These are phyloP conservation scores for Drechslera avenae DNA, from an alignment of 2,329 filamentous ascomycete genomes.

Conservation along the genomic window DNA sequence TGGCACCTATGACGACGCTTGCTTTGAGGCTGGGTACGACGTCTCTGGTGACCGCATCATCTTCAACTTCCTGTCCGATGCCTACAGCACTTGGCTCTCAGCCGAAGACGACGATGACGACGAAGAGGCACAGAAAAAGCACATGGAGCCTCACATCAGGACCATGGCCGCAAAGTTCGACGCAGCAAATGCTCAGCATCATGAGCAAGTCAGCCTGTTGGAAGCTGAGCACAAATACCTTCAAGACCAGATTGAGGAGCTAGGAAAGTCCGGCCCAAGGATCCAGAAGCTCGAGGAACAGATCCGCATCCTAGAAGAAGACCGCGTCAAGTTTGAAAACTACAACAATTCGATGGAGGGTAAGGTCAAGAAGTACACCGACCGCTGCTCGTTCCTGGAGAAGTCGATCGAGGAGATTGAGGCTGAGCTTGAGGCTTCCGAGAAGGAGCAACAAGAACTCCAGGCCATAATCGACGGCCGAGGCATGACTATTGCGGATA, in stretches of 20 bases:
- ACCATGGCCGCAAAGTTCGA: constrained; percentile 90
- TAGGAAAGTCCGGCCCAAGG: constrained; percentile 85
- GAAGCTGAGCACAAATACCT: constrained; percentile 85
- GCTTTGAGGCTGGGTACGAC: constrained; percentile 84
- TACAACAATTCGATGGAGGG: constrained; percentile 86
- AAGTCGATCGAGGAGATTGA: constrained; percentile 84
- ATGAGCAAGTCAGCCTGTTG: constrained; percentile 80
- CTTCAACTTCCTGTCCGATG: constrained; percentile 86
- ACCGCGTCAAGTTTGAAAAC: constrained; percentile 91
- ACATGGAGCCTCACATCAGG: constrained; percentile 82
- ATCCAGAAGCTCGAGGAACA: constrained; percentile 83
- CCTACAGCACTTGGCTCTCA: constrained; percentile 91
- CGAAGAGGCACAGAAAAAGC: constrained; percentile 70
- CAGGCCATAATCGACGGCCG: constrained; percentile 89
- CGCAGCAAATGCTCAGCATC: constrained; percentile 79
- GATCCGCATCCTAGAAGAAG: constrained; percentile 92
- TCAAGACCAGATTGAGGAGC: constrained; percentile 82
- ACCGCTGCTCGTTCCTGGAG: constrained; percentile 78
- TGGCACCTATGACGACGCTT: constrained; percentile 87
- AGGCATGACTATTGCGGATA: constrained; percentile 96
- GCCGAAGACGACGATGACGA: constrained; percentile 78
- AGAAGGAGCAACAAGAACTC: constrained; percentile 78
- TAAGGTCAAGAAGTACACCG: constrained; percentile 87
- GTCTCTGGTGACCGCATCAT: constrained; percentile 90
- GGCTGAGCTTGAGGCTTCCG: constrained; percentile 79